These are phyloP conservation scores for Pachysandra terminalis DNA, from an alignment of 164 flowering plant species.

Conservation along the genomic window DNA sequence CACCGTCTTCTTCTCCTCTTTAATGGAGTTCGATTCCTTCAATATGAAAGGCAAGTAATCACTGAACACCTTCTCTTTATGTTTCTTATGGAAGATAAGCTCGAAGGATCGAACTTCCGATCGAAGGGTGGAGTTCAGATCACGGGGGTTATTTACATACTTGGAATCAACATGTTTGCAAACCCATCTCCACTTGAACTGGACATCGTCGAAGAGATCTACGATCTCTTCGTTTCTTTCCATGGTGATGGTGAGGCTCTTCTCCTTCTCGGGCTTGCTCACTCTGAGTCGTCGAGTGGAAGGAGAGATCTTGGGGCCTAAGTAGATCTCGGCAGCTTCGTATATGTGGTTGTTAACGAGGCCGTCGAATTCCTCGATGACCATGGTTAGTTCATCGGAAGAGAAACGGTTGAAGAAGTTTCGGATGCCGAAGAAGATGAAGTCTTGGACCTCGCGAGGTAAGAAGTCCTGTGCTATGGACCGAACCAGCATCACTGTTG, in stretches of 20 bases:
- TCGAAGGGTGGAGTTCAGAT: neutral
- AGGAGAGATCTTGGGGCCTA: slow-evolving; percentile 17
- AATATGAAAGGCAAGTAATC: slow-evolving; percentile 22
- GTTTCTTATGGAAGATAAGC: slow-evolving; percentile 32
- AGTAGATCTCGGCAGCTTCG: slow-evolving; percentile 20
- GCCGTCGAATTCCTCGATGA: slow-evolving; percentile 25
- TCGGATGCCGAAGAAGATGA: slow-evolving; percentile 23
- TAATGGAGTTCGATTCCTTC: slow-evolving; percentile 13
- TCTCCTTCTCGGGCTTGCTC: slow-evolving; percentile 7
- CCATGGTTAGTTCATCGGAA: slow-evolving; percentile 34
- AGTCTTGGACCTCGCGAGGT: slow-evolving; percentile 31
- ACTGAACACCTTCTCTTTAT: slow-evolving; percentile 16
- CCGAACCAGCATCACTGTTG: slow-evolving; percentile 41
- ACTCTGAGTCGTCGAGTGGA: slow-evolving; percentile 2
- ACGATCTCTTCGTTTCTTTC: slow-evolving; percentile 17
- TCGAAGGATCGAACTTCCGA: slow-evolving; percentile 21
- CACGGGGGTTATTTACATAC: neutral
- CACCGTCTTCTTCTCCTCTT: slow-evolving; percentile 24
- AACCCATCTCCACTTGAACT: slow-evolving; percentile 15
- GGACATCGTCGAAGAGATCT: slow-evolving; percentile 15
- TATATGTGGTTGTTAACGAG: slow-evolving; percentile 19
- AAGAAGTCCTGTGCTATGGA: slow-evolving; percentile 37
- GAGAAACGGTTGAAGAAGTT: slow-evolving; percentile 21
- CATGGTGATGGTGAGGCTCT: slow-evolving; percentile 1
- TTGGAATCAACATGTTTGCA: neutral